Base-by-base conservation (phyloP, 805 yeast genomes). In the Yamadazyma sp. region DNA sequence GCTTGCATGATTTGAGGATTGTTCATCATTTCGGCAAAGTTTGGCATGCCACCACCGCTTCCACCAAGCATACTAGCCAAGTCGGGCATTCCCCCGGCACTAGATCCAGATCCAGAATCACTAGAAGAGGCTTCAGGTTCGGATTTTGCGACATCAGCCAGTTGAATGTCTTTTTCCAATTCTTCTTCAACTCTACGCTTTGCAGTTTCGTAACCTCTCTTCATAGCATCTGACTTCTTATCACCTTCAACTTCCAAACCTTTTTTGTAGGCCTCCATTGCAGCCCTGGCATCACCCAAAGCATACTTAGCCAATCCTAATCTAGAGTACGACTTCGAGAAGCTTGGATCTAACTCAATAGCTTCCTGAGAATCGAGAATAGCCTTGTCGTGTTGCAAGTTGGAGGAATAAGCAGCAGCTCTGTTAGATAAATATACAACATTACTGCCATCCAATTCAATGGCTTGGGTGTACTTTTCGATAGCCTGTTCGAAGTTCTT, bases 271-370 rank as follows among this genome's bases (percentile, higher is more conserved):
- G 98, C 97, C 32, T 88, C 84, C 70, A 89, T 71, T 9, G 99
- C 78, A 36, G 84, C 95, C 62, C 84, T 80, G 42, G 91, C 81
- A 57, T 90, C 91, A n/a, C 95, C 95, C 42, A 84, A 70, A n/a
- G 96, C 95, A 61, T 83, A 91, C 57, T 83, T 80, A 4, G 99
- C 98, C 51, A 90, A 78, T 3, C 98, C 99, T 49, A 93, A 71
- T 62, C 99, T 82, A 5, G 96, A 86, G 73, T 89, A 93, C 8
- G 95, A 96, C 70, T 91, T 90, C 21, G 96, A 80, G 53, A 87
- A 93, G 5, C 68, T 53, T 37, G 96, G 84, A 56, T 91, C 89
- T 36, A 81, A 67, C 44, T 77, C 74, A 40, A 88, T 80, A 28
- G 99, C 96, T 38, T 70, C 69, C 53, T 84, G 75, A 19, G 98